Base-by-base conservation (phyloP, 2,329 filamentous ascomycete species). In the Cordyceps militaris region DNA sequence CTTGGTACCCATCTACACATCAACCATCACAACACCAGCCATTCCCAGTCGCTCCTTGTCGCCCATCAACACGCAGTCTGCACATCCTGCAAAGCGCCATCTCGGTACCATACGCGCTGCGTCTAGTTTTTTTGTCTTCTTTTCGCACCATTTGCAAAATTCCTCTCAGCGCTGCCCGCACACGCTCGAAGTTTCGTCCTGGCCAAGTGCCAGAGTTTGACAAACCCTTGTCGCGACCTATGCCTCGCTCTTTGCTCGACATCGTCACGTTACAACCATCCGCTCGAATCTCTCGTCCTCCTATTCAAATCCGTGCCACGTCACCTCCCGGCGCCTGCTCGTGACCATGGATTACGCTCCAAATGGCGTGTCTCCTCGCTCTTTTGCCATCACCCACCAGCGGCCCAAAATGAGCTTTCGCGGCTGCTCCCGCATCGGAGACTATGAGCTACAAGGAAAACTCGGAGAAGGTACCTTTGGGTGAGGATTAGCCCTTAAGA, bases 391-490 rank as follows among this genome's bases (percentile, higher is more conserved):
- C n/a, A 76, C 77, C 54, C 79, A 84, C 66, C 73, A 76, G 69
- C 80, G 80, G 60, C 78, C 77, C 49, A 76, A 74, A 67, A 74
- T 73, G 59, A 86, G 82, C 63, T 99, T 95, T 71, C 78, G 79
- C 55, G 94, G 94, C 61, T 97, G 93, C 77, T 94, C 91, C 50
- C 84, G 83, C 66, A 91, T 95, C 63, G 76, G 78, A 64, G 87
- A 91, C 64, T 95, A 94, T 70, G 88, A 92, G 64, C 76, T 94
- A 38, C 75, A 88, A 64, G 85, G 85, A 54, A 95, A 95, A 74
- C 82, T 99, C 57, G 93, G 93, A 64, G 93, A 97, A 71, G 93
- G 93, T 61, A 97, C 93, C 23, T 97, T 97, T 74, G 93, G 93
- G 86, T 89, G 74, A 65, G 83, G 3, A 32, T 32, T 21, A 2